These are phyloP conservation scores for Linderina pennispora DNA, from an alignment of 192 early-diverging fungal species.

Conservation along the genomic window DNA sequence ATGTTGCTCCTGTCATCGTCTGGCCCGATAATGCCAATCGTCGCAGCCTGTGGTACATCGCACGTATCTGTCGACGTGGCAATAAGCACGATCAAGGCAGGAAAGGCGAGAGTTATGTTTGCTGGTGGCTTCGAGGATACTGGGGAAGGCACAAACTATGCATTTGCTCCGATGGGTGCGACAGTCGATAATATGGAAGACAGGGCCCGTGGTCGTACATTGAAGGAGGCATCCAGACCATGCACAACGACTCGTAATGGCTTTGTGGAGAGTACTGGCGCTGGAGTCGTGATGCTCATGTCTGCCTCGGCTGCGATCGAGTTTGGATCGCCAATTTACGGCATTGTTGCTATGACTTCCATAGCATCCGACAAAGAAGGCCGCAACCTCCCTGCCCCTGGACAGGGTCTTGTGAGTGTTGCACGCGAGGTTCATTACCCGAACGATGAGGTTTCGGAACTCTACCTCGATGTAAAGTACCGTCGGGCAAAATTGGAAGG, in stretches of 20 bases:
- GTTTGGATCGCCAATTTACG: conserved; percentile 91
- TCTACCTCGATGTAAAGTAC: conserved; percentile 26
- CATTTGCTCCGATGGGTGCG: conserved; percentile 97
- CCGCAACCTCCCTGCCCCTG: conserved; percentile 89
- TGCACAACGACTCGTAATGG: conserved; percentile 83
- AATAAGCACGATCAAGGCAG: conserved; percentile 78
- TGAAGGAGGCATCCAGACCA: conserved; percentile 85
- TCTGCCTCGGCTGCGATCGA: conserved; percentile 78
- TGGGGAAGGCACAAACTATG: conserved; percentile 78
- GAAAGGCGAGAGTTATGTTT: conserved; percentile 88
- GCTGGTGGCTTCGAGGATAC: conserved; percentile 91
- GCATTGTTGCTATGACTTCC: conserved; percentile 79
- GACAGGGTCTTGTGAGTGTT: conserved; percentile 87
- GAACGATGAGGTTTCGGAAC: conserved; percentile 50
- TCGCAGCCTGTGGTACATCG: conserved; percentile 91
- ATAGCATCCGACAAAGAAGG: conserved; percentile 95
- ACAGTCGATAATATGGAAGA: conserved; percentile 80
- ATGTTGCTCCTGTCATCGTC: conserved; percentile 87
- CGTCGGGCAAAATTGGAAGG: too few species aligned
- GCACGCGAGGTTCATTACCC: conserved; percentile 78
- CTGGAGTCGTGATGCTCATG: conserved; percentile 88
- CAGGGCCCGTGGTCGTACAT: conserved; percentile 77
- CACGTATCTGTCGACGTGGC: conserved; percentile 87
- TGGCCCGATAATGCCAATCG: conserved; percentile 73
- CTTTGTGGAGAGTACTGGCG: conserved; percentile 90